Conservation (phyloP, 441 rosid species). For the Syzygium syzygioides region DNA sequence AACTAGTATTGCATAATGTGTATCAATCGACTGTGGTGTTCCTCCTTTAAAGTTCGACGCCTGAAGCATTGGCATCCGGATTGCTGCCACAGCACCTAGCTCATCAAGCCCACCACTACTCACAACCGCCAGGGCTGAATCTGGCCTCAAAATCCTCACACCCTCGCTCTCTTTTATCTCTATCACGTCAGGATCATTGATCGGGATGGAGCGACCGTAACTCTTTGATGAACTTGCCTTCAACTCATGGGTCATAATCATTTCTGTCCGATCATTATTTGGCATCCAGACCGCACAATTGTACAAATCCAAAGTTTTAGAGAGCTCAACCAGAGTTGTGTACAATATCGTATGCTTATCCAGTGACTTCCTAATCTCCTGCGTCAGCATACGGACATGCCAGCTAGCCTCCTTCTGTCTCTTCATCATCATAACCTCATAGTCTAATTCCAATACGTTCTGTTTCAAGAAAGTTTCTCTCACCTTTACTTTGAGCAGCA, state of each 20-base stretch:
- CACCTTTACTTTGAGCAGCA: constrained; percentile 59
- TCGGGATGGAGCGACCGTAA: constrained; percentile 24
- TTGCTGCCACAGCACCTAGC: constrained; percentile 60
- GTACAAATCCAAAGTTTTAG: constrained; percentile 59
- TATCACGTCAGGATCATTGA: constrained; percentile 43
- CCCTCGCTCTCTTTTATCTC: constrained; percentile 44
- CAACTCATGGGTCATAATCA: constrained; percentile 59
- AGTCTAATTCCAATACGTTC: constrained; percentile 61
- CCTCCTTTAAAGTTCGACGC: constrained; percentile 72
- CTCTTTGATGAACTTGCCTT: constrained; percentile 27
- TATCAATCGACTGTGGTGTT: constrained; percentile 50
- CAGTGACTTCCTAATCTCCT: constrained; percentile 59
- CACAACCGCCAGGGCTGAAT: constrained; percentile 44
- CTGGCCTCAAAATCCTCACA: constrained; percentile 40
- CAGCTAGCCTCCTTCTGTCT: constrained; percentile 62
- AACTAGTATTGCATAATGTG: constrained; percentile 60
- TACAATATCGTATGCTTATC: constrained; percentile 63
- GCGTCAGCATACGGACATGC: constrained; percentile 67
- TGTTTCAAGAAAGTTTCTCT: constrained; percentile 73
- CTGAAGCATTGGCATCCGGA: constrained; percentile 65
- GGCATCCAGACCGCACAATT: constrained; percentile 83
- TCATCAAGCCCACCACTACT: constrained; percentile 46
- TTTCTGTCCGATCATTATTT: constrained; percentile 39
- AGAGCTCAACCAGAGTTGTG: constrained; percentile 62
- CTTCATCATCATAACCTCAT: constrained; percentile 76